These are phyloP conservation scores for Ceratocystis variospora DNA, from an alignment of 2,329 filamentous ascomycete genomes.

Conservation along the genomic window DNA sequence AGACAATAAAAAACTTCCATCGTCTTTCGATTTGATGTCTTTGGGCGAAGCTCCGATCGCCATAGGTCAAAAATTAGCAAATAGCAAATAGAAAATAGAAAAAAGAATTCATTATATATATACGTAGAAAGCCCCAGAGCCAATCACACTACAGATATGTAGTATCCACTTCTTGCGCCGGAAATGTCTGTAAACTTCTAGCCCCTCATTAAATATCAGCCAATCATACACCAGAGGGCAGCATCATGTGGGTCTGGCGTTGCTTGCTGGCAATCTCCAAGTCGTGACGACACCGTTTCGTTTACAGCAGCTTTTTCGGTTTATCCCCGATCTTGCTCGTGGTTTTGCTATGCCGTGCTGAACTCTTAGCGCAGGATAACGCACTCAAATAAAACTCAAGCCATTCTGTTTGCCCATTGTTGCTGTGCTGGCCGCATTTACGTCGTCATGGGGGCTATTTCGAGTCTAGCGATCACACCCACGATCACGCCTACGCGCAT, in stretches of 20 bases:
- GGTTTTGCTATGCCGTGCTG: background rate
- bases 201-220: background rate
- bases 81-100: no score
- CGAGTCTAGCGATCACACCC: background rate
- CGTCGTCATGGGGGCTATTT: background rate
- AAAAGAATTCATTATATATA: no score
- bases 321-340: background rate
- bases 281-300: conserved; percentile 18
- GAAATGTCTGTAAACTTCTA: background rate
- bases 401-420: background rate
- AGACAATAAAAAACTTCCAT: background rate
- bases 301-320: conserved; percentile 13
- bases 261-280: conserved; percentile 3
- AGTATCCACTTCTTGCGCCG: background rate
- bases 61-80: no score
- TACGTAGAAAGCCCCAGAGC: background rate
- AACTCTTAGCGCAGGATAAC: background rate
- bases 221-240: background rate
- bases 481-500: conserved; percentile 9
- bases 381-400: background rate
- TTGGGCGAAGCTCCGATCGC: background rate
- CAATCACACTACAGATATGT: background rate
- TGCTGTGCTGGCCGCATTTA: background rate
- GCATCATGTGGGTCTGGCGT: background rate
- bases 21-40: background rate